These are phyloP conservation scores for Xylariomycetidae sp. DNA, from an alignment of 2,329 filamentous ascomycete species.

Conservation along the genomic window DNA sequence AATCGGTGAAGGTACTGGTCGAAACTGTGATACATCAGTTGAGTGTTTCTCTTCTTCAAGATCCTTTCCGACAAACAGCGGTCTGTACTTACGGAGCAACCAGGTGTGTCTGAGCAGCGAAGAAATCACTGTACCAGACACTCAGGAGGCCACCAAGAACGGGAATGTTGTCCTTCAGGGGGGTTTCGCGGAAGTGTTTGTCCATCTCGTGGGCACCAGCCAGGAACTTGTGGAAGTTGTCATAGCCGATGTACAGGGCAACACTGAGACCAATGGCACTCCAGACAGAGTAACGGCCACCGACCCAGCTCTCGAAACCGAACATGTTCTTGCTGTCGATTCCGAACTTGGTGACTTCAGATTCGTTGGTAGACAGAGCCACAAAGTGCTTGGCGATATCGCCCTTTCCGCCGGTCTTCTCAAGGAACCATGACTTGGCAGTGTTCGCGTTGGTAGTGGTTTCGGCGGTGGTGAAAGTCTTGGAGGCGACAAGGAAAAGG, in stretches of 20 bases:
- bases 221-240: conserved; percentile 97
- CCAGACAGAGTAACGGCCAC: conserved; percentile 98
- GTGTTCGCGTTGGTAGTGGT: conserved; percentile 96
- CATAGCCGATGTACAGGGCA: conserved; percentile 89
- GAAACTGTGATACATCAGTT: conserved; percentile 55
- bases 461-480: conserved; percentile 99
- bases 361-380: conserved; percentile 91
- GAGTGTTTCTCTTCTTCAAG: no score
- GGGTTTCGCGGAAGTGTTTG: conserved; percentile 91
- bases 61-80: no score
- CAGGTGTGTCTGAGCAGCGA: conserved; percentile 94
- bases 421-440: conserved; percentile 94
- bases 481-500: conserved; percentile 97
- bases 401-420: conserved; percentile 68
- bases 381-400: conserved; percentile 99
- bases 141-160: conserved; percentile 87
- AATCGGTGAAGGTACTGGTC: conserved; percentile 99
- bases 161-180: conserved; percentile 92
- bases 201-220: conserved; percentile 96
- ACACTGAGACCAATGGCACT: conserved; percentile 96
- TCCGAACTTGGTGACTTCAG: conserved; percentile 95
- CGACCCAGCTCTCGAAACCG: conserved; percentile 97
- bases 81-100: conserved; percentile 77
- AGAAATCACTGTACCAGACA: conserved; percentile 99
- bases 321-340: conserved; percentile 99